Evolutionary conservation across 345 rosid species (phyloP), one percentile per base, ranked within the genome.

Genomic region (Acer saccharum): DNA sequence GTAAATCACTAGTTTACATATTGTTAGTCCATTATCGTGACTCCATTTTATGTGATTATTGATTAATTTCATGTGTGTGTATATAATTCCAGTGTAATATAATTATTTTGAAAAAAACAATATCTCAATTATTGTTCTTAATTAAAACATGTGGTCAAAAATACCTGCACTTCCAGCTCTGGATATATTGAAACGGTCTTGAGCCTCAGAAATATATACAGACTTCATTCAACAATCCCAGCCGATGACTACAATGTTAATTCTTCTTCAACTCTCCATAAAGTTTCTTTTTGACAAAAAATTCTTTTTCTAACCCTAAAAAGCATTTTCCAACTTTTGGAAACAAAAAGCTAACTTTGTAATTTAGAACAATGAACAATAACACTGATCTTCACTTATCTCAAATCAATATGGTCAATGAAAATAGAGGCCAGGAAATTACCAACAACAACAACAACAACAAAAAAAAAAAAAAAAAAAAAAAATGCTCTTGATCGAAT

Each of bases 191-290:
- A 44, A 46, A 32, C 32, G 20, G 32, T 46, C 77, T 7, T 27
- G 20, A 29, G n/a, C 23, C 32, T 50, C 32, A 27, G 6, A 1
- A 1, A 23, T 35, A 43, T 43, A 8, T 43, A 32, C 2, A 10
- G 27, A 74, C 29, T 29, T 23, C 20, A 75, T 74, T 64, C 61
- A 64, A 65, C 78, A 65, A 52, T 65, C 69, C 52, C 13, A 66
- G 71, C 52, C 0, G 35, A 10, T 46, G 3, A 75, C 35, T 29
- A 75, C 58, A 50, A 70, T 41, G 27, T 41, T 27, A 54, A 71
- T 52, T 65, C n/a, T 65, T 14, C 7, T 14, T 3, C 18, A 65
- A 65, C 32, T 35, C 4, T 12, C 62, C n/a, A 18, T 3, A 29
- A n/a, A 27, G 27, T 0, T 12, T 11, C 58, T 43, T 68, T 41